Base-by-base conservation (phyloP, 2,329 filamentous ascomycete genomes). In the Coccinonectria pachysandricola region DNA sequence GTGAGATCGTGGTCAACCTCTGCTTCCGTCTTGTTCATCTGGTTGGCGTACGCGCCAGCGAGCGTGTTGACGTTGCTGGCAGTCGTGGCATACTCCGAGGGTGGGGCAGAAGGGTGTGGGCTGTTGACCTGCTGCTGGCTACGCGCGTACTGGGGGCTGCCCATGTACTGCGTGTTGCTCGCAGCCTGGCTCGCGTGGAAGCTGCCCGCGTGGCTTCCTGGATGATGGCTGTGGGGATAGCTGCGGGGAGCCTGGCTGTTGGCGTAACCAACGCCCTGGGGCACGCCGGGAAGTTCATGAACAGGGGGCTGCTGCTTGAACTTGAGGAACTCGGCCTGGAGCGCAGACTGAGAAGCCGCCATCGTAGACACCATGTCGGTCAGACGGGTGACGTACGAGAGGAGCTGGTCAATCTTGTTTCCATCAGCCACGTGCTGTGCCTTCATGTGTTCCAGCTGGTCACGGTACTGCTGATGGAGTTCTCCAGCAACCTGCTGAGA, bases 351-450 rank as follows among this genome's bases (percentile, higher is more conserved):
- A 2, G 70, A 68, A 5, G 71, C 57, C 5, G 75, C 75, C 75
- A 88, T 76, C 8, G 69, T 69, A 19, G 74, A 71, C 13, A 88
- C 66, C 22, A 76, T 82, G 36, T 78, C 72, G 3, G 75, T 71
- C 31, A 87, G 62, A 13, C 71, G 68, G 16, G 68, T 68, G 4
- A 84, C 74, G 15, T 82, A 66, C 9, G 68, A 65, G 6, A 76
- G 66, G n/a, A 88, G 64, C 44, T 82, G 71, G 28, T 81, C 73
- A 31, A 87, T 79, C 65, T 86, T 86, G 39, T 63, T 60, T 27
- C 55, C 59, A 29, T 75, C 68, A 4, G 59, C 57, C 5, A 50
- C 50, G 15, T 64, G 61, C 28, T 68, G 66, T n/a, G 58, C 57
- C 37, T 65, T 59, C 45, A 74, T 49, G 17, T 60, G 58, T 28